Base-by-base conservation (phyloP, 169 alveolate genomes). In the Cryptosporidium canis region DNA sequence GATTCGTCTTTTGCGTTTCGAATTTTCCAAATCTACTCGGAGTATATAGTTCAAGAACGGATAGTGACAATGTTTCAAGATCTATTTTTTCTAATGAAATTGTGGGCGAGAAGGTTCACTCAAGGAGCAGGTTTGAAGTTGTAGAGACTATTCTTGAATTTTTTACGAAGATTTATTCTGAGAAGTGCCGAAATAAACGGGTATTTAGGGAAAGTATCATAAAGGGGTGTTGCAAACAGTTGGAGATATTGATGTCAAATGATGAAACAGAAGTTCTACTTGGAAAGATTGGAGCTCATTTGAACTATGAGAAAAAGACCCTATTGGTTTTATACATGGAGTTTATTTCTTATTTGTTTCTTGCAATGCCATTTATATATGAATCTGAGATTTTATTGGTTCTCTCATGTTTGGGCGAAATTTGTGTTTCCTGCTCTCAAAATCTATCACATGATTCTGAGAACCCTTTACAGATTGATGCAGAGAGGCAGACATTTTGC, bases 161-260 rank as follows among this genome's bases (percentile, higher is more conserved):
- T 58, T 77, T 41, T 58, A 16, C 61, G n/a, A 35, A 51, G 31
- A 55, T 77, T 56, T 77, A 77, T 58, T n/a, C 61, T 18, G 87
- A 77, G 41, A 77, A 77, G 14, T 77, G 87, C 51, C 9, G 87
- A 58, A 63, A 21, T 24, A 77, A 55, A 61, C 55, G 14, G 31
- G 21, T 31, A 77, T 61, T 44, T 9, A 35, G 87, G 27, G 87
- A 77, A 77, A 77, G 65, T 24, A 21, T 77, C 4, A 77, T 77
- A 21, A 77, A 58, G 41, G 87, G 87, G 21, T 61, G 39, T 27
- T 77, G 87, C 66, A 77, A 58, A 21, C 87, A 77, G 24, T 58
- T 77, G 29, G 72, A 77, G 27, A 21, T 61, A 24, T 39, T 77
- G 39, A 39, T 77, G 29, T 58, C 70, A 27, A 21, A 0, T 27